phyloP scores from a whole-genome alignment of 345 rosid species.

The Cardamine chenopodiifolia region DNA sequence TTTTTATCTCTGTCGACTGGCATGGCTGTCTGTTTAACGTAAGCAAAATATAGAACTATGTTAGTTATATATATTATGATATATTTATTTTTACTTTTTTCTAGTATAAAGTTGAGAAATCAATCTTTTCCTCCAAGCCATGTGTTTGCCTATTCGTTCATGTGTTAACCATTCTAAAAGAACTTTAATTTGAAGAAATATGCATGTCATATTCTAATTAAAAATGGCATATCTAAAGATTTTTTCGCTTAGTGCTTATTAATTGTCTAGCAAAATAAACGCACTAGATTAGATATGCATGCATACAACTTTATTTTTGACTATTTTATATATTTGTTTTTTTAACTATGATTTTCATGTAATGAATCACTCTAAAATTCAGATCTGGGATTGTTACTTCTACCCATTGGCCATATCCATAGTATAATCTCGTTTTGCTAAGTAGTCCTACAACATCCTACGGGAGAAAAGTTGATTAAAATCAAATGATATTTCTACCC shows the following conservation, averaged over 20 bases:
- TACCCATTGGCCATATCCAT: conserved; percentile 3
- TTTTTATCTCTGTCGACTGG: conserved; percentile 25
- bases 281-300: not conserved
- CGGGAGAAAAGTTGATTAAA: conserved; percentile 48
- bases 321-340: no score
- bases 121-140: conserved; percentile 22
- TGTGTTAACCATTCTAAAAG: conserved; percentile 23
- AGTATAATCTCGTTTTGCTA: conserved; percentile 45
- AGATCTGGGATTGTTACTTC: conserved; percentile 51
- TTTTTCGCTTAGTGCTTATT: not conserved
- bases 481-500: no score
- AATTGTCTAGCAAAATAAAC: not conserved
- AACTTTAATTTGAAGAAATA: not conserved
- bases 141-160: conserved; percentile 37
- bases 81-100: conserved; percentile 14
- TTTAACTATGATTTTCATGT: conserved; percentile 52
- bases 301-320: conserved; percentile 35
- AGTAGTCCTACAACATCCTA: conserved; percentile 68
- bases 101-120: conserved; percentile 28
- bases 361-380: conserved; percentile 49
- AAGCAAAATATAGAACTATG: conserved; percentile 17
- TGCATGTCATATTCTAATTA: not conserved
- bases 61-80: not conserved
- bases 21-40: conserved; percentile 40
- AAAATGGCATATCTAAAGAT: not conserved